Evolutionary conservation across 345 rosid species (phyloP), one percentile per base, ranked within the genome.

Genomic region (Nephelium lappaceum): DNA sequence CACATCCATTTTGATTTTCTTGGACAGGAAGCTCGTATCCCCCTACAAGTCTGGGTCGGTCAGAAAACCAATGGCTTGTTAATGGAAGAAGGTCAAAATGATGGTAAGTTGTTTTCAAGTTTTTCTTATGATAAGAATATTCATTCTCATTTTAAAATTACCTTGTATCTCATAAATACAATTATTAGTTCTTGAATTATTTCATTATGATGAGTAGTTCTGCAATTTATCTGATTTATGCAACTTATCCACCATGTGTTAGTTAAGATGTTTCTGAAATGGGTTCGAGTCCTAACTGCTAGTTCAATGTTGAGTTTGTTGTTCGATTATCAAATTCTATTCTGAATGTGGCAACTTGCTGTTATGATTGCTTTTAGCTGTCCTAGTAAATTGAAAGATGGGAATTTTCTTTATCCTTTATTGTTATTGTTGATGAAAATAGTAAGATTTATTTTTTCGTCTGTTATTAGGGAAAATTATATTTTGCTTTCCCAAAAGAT

Each of bases 31-130:
- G 89, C 85, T 80, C 97, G 97, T 73, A 83, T 89, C 76, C 97
- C 99, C 7, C 75, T 96, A 51, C 94, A 94, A 76, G 80, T 96
- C 83, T 96, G 99, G 98, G 91, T 88, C 76, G 79, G 85, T 80
- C 94, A 91, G 84, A 91, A 91, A 64, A 85, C 86, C 84, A 91
- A 89, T 70, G 97, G 98, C 67, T 83, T 94, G 81, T 86, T 82
- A 76, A 81, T 84, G 84, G 98, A 93, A 86, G 95, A 89, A 75
- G 88, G 85, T 81, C 97, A 82, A 75, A 83, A 60, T 83, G 93
- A 92, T 70, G 99, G 97, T 94, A 73, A 83, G 91, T 74, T 58
- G 69, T 65, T 60, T 16, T 69, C 23, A 11, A 51, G 25, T 41
- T 1, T 5, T 42, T 53, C 23, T 76, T 58, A 42, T 42, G 5